Percentiles rank a stretch among this genome's conserved stretches.
Conservation (phyloP, 169 alveolate genomes). For the Ichthyophthirius multifiliis region DNA sequence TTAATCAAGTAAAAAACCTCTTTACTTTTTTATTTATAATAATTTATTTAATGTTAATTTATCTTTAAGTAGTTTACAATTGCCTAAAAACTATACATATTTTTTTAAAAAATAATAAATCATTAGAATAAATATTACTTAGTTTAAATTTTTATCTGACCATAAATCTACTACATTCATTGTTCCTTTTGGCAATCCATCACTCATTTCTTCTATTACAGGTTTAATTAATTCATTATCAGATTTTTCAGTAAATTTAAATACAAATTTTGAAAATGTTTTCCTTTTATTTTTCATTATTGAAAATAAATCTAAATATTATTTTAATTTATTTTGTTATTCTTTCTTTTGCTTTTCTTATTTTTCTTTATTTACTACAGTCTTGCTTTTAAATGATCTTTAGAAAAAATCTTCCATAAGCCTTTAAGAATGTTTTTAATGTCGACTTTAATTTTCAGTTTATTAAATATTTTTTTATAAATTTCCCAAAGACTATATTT, state of each 20-base stretch:
- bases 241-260: neutral
- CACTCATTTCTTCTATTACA: neutral
- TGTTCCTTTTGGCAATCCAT: constrained; percentile 1
- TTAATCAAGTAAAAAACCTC: constrained; percentile 2
- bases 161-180: neutral
- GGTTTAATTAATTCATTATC: neutral
- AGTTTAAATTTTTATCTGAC: neutral
- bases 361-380: too few species aligned
- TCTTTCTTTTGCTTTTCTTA: too few species aligned
- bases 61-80: neutral
- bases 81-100: constrained; percentile 2
- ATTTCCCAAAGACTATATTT: too few species aligned
- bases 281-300: neutral
- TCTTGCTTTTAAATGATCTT: too few species aligned
- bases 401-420: too few species aligned
- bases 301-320: too few species aligned
- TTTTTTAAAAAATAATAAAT: too few species aligned
- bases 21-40: neutral
- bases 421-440: too few species aligned
- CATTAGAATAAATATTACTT: too few species aligned
- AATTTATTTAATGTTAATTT: neutral
- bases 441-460: too few species aligned
- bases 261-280: neutral
- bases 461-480: too few species aligned
- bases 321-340: too few species aligned